Base-by-base conservation (phyloP, 345 rosid species). In the Euphorbia pulcherrima region DNA sequence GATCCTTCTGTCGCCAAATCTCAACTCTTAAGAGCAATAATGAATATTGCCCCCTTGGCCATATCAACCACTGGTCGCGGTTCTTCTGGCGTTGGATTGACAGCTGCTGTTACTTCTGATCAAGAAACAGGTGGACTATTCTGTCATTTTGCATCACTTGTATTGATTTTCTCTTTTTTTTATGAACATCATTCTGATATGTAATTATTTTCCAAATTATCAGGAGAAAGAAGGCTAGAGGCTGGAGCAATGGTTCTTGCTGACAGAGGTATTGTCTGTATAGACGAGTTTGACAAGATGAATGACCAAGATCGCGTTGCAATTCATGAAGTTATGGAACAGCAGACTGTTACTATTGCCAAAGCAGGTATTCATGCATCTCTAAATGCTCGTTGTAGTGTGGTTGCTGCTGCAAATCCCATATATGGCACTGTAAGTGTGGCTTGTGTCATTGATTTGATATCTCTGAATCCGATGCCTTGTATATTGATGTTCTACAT, bases 221-320 rank as follows among this genome's bases (percentile, higher is more conserved):
- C 84, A 94, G 99, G 99, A 59, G 99, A 94, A 84, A 88, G 96
- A 81, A 88, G 99, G 78, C 85, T 94, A 29, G 99, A 94, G 79
- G 99, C 99, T 71, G 97, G 99, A 78, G 99, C 99, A 60, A 94
- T 94, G 99, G 99, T 94, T 80, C 99, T 94, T 66, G 99, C 90
- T 58, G 99, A 94, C 76, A 80, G 89, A 80, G 99, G 99, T 77
- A 87, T 91, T 60, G 97, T 94, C 60, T 94, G 97, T 74, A 94
- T 94, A 71, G 99, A 91, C 52, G 99, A 94, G 83, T 94, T 94
- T 74, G 99, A 94, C 84, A 94, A 94, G 86, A 94, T 94, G 99
- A 91, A 88, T 74, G 99, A 94, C 74, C 93, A 83, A 82, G 99
- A 94, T 83, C 92, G 99, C 74, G 97, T 91, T 80, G 97, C 99